Evolutionary conservation across 1,139 yeast genomes (phyloP).

Genomic region (Taiozyma sp.): DNA sequence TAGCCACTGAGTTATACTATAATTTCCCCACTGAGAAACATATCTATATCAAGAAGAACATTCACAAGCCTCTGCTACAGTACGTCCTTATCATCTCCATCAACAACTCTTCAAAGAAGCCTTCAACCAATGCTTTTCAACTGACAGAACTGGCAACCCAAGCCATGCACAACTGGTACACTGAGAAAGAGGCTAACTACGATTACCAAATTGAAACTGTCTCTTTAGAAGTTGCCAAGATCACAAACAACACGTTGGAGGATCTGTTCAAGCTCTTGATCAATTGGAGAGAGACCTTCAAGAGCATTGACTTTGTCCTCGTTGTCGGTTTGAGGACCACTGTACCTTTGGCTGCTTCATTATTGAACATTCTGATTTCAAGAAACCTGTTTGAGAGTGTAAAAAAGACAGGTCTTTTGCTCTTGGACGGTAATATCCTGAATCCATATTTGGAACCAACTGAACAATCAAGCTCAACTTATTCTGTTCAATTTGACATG

Average conservation of each 20-base stretch:
- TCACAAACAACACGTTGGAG: constrained; percentile 11
- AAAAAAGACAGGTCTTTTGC: constrained; percentile 14
- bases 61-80: constrained; percentile 8
- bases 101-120: constrained; percentile 7
- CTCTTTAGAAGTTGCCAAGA: constrained; percentile 15
- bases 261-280: constrained; percentile 16
- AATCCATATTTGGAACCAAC: constrained; percentile 11
- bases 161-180: constrained; percentile 10
- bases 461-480: neutral
- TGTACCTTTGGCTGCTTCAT: constrained; percentile 9
- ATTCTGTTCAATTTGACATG: neutral
- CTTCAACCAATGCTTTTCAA: constrained; percentile 5
- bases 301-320: constrained; percentile 12
- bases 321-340: constrained; percentile 15
- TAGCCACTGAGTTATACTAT: constrained; percentile 20
- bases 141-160: constrained; percentile 10
- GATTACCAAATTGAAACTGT: constrained; percentile 13
- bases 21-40: constrained; percentile 18
- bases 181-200: constrained; percentile 1
- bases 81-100: constrained; percentile 28
- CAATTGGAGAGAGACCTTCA: constrained; percentile 21
- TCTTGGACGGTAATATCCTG: constrained; percentile 16
- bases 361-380: constrained; percentile 14
- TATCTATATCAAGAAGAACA: constrained; percentile 13
- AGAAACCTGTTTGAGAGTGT: constrained; percentile 10